These are phyloP conservation scores for Suhomyces faveliae DNA, from an alignment of 805 yeast species.

Conservation along the genomic window DNA sequence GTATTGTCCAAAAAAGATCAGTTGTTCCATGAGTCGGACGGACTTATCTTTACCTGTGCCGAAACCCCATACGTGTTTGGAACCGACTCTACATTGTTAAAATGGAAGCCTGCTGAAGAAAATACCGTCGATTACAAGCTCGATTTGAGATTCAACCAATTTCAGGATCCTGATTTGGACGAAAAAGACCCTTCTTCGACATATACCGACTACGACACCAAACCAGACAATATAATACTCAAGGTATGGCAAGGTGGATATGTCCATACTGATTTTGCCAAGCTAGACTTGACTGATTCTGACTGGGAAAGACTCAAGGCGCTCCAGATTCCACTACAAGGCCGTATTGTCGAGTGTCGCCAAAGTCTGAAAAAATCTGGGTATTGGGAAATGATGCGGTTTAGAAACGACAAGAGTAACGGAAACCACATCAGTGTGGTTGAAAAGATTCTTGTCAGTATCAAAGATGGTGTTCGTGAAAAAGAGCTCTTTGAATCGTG, in stretches of 20 bases:
- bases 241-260: constrained; percentile 75
- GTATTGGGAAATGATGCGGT: constrained; percentile 81
- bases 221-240: constrained; percentile 62
- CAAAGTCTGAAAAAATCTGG: constrained; percentile 55
- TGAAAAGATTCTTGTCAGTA: constrained; percentile 76
- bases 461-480: constrained; percentile 79
- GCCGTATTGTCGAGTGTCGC: constrained; percentile 83
- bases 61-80: constrained; percentile 85
- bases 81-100: constrained; percentile 79
- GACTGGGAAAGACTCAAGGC: constrained; percentile 79
- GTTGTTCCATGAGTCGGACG: constrained; percentile 88
- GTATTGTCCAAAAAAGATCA: constrained; percentile 70
- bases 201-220: constrained; percentile 77
- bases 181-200: constrained; percentile 67
- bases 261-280: constrained; percentile 63
- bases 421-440: constrained; percentile 86
- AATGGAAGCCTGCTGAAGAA: constrained; percentile 98
- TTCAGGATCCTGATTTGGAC: constrained; percentile 61
- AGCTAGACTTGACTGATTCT: constrained; percentile 58
- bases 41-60: constrained; percentile 89
- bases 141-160: constrained; percentile 56
- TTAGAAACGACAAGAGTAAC: constrained; percentile 87
- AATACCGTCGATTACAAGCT: constrained; percentile 89
- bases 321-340: constrained; percentile 79
- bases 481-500: constrained; percentile 68